Evolutionary conservation across 2,329 filamentous ascomycete species (phyloP).

Genomic region (Verruconis gallopava): DNA sequence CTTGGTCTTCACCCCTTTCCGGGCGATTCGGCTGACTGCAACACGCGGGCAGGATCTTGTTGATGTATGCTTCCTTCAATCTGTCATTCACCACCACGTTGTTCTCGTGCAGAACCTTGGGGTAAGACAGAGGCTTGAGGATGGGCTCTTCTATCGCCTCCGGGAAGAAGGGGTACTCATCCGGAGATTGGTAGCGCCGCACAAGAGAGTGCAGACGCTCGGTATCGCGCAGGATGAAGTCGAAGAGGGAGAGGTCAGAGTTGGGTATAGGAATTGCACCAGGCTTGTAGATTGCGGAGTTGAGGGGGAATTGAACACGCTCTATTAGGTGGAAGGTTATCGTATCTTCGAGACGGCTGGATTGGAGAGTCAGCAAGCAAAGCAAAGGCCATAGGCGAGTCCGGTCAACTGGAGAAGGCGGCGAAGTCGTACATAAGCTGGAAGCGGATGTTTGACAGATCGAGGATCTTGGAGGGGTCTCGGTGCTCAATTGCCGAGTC

Average conservation of each 20-base stretch:
- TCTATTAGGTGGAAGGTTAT: slow-evolving; percentile 97
- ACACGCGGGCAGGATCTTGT: slow-evolving; percentile 68
- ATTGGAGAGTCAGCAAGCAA: background rate
- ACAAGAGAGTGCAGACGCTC: slow-evolving; percentile 86
- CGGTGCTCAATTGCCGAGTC: slow-evolving; percentile 81
- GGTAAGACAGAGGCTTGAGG: slow-evolving; percentile 79
- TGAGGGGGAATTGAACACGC: slow-evolving; percentile 91
- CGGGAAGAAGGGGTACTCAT: slow-evolving; percentile 97
- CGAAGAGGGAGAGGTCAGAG: slow-evolving; percentile 66
- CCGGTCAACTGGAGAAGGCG: too few species aligned
- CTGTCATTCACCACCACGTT: slow-evolving; percentile 78
- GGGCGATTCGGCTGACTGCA: slow-evolving; percentile 59
- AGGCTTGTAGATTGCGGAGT: slow-evolving; percentile 71
- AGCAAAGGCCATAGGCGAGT: slow-evolving; percentile 10
- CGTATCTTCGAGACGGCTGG: slow-evolving; percentile 87
- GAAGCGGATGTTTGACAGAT: slow-evolving; percentile 83
- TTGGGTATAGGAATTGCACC: slow-evolving; percentile 69
- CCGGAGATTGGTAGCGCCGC: slow-evolving; percentile 86
- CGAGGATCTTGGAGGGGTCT: slow-evolving; percentile 72
- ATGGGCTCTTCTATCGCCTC: slow-evolving; percentile 66
- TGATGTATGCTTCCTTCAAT: slow-evolving; percentile 76
- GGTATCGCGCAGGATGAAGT: slow-evolving; percentile 86
- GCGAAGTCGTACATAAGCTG: slow-evolving; percentile 81
- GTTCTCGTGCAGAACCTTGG: slow-evolving; percentile 75
- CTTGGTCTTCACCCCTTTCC: slow-evolving; percentile 72